Evolutionary conservation across 495 filamentous ascomycete species (phyloP).

Genomic region (Penicillium herquei): DNA sequence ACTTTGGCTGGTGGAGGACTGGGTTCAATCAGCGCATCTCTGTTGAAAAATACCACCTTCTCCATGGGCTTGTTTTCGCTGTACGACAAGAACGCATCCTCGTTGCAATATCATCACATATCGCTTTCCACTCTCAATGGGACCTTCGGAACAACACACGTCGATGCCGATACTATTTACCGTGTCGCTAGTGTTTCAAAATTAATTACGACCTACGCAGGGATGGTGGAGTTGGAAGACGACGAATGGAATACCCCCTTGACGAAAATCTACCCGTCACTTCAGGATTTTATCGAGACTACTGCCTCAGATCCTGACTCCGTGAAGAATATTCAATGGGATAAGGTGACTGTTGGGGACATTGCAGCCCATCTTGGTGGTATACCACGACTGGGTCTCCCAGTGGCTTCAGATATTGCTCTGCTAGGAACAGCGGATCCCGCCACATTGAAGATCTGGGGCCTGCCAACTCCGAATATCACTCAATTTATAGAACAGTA

Average conservation of each 20-base stretch:
- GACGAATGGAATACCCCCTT: conserved; percentile 45
- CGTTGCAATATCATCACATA: conserved; percentile 35
- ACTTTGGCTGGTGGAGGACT: conserved; percentile 2
- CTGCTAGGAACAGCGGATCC: conserved; percentile 9
- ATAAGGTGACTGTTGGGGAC: conserved; percentile 41
- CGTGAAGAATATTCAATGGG: conserved; percentile 36
- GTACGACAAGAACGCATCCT: conserved; percentile 30
- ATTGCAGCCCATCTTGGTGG: conserved; percentile 43
- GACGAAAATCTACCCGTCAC: conserved; percentile 43
- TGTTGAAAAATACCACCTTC: conserved; percentile 42
- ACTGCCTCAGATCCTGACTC: conserved; percentile 4
- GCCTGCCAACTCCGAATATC: conserved; percentile 32
- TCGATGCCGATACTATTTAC: conserved; percentile 50
- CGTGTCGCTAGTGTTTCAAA: conserved; percentile 53
- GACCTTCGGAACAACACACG: conserved; percentile 34
- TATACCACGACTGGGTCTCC: conserved; percentile 38
- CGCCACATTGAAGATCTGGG: conserved; percentile 14
- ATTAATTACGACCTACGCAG: conserved; percentile 44
- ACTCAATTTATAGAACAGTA: conserved; percentile 21
- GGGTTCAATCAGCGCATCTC: conserved; percentile 5
- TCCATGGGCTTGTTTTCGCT: conserved; percentile 39
- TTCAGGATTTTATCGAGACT: conserved; percentile 32
- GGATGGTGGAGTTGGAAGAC: conserved; percentile 33
- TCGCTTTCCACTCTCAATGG: conserved; percentile 8
- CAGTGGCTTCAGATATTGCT: conserved; percentile 11